These are phyloP conservation scores for Urochloa ruziziensis DNA, from an alignment of 176 grass and related monocot genomes.

Conservation along the genomic window DNA sequence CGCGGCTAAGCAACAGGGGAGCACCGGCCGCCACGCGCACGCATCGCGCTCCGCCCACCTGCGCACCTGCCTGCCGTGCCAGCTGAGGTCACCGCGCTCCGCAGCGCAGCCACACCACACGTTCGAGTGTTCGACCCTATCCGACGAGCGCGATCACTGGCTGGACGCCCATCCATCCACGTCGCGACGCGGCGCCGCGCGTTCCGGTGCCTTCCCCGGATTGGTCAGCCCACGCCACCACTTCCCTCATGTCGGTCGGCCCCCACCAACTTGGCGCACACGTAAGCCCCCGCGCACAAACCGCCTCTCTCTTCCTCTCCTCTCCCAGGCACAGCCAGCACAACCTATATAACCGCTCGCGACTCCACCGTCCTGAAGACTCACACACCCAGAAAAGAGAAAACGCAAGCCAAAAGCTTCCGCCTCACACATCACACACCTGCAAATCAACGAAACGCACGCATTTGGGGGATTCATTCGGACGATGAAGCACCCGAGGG, in stretches of 20 bases:
- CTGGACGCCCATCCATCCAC: slow-evolving; percentile 5
- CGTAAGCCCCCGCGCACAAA: neutral
- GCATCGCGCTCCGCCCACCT: neutral
- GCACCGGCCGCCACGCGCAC: slow-evolving; percentile 26
- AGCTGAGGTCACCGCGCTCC: neutral
- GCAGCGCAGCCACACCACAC: neutral
- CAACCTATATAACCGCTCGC: slow-evolving; percentile 22
- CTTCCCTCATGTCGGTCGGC: neutral
- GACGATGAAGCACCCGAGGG: slow-evolving; percentile 25
- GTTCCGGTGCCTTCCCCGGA: neutral
- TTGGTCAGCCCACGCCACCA: slow-evolving; percentile 19
- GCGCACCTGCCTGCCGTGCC: neutral
- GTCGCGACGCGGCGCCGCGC: slow-evolving; percentile 33
- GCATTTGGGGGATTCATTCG: no score
- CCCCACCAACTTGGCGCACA: slow-evolving; percentile 7
- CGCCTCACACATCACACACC: no score
- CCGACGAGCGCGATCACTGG: no score
- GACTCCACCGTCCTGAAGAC: accelerated
- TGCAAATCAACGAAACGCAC: no score
- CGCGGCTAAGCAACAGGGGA: slow-evolving; percentile 22
- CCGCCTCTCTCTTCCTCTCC: neutral
- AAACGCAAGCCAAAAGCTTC: no score
- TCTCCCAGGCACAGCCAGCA: neutral
- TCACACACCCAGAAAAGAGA: no score
- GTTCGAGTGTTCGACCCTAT: neutral